Percentiles rank a stretch among this genome's conserved stretches.
phyloP scores from a whole-genome alignment of 495 filamentous ascomycete species.

The Rostrohypoxylon terebratum region DNA sequence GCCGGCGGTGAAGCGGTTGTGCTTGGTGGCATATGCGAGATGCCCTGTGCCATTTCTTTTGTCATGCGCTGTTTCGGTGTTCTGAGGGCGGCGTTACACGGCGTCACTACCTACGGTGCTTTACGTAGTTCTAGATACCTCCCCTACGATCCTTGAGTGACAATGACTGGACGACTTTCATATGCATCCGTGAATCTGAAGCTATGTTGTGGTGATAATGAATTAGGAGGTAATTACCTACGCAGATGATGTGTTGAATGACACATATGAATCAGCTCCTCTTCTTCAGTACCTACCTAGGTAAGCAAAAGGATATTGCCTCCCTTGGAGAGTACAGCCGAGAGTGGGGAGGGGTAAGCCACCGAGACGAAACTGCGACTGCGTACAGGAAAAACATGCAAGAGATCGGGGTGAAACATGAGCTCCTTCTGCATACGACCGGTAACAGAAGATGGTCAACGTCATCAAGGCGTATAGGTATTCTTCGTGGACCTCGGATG shows the following conservation, averaged over 20 bases:
- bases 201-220: no score
- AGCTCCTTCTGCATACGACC: not conserved
- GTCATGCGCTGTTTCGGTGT: not conserved
- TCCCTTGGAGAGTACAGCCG: not conserved
- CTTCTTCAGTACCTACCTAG: not conserved
- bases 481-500: not conserved
- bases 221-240: no score
- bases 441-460: not conserved
- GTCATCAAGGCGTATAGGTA: not conserved
- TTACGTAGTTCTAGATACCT: not conserved
- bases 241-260: no score
- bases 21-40: not conserved
- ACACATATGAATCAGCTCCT: not conserved
- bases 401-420: not conserved
- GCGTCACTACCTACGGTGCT: no score
- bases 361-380: not conserved
- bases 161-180: not conserved
- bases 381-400: not conserved
- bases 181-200: not conserved
- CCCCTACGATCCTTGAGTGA: not conserved
- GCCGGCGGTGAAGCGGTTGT: not conserved
- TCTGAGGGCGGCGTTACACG: not conserved
- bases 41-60: not conserved
- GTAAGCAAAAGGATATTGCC: not conserved
- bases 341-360: not conserved